These are phyloP conservation scores for Simmondsia chinensis DNA, from an alignment of 148 eudicot species.

Conservation along the genomic window DNA sequence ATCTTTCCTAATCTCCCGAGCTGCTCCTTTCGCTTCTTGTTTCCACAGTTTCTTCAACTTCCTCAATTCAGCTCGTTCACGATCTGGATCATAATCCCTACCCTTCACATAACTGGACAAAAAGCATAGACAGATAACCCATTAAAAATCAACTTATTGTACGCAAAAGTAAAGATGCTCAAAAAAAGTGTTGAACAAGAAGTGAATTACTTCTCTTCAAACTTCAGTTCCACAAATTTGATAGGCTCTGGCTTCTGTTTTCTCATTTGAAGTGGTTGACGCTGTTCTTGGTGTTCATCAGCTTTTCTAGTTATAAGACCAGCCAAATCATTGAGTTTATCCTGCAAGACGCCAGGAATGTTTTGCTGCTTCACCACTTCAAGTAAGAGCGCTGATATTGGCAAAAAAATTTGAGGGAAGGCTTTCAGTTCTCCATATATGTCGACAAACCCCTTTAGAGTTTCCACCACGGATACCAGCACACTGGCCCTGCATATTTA, in stretches of 20 bases:
- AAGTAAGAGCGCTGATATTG: conserved; percentile 32
- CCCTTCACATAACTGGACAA: conserved; percentile 73
- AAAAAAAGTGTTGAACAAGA: background rate
- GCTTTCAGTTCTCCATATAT: conserved; percentile 49
- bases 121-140: background rate
- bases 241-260: conserved; percentile 72
- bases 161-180: too few species aligned
- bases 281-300: conserved; percentile 40
- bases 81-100: conserved; percentile 92
- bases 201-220: conserved; percentile 65
- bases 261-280: conserved; percentile 64
- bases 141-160: too few species aligned
- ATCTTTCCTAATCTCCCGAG: conserved; percentile 75
- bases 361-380: conserved; percentile 43
- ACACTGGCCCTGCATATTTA: conserved; percentile 57
- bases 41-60: conserved; percentile 43
- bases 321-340: conserved; percentile 36
- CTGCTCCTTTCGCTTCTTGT: conserved; percentile 63
- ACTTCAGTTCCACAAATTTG: conserved; percentile 50
- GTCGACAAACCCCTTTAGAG: conserved; percentile 46
- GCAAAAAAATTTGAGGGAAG: conserved; percentile 66
- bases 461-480: conserved; percentile 51
- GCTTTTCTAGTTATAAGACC: conserved; percentile 38
- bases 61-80: conserved; percentile 56
- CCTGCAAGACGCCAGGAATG: conserved; percentile 40